Evolutionary conservation across 345 rosid genomes (phyloP), one percentile per base, ranked within the genome.

Genomic region (Populus simonii): DNA sequence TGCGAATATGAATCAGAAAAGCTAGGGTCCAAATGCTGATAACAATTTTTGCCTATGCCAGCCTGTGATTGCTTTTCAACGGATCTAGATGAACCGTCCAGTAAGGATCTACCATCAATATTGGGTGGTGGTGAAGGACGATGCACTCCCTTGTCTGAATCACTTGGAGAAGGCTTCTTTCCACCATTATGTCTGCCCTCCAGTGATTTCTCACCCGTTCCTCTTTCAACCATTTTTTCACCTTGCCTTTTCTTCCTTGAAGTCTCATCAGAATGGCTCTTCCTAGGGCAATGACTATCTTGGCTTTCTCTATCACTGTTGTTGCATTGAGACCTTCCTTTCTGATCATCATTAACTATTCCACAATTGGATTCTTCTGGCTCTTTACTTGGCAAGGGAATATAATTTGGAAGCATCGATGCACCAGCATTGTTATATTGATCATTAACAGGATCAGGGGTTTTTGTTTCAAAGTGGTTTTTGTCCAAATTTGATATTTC

Each of bases 211-310:
- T 75, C 81, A 45, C 77, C 80, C 7, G 43, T 47, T 69, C 81
- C 78, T 74, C 79, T 79, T 76, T 80, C 82, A 82, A 1, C 38
- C 62, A 73, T 83, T 81, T 83, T 72, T 18, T 73, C 71, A 38
- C 68, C 27, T 65, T 47, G 68, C 73, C 72, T 81, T 66, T 80
- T 77, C 70, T 81, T 85, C 75, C 77, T 77, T 13, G 79, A 31
- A 68, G 77, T 74, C 80, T 76, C 90, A 59, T 41, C 74, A 39
- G 81, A 70, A 76, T 61, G 86, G 65, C 51, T 87, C 76, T 76
- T 83, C 72, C 70, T 72, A 33, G 20, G 49, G 23, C 73, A 81
- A 63, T 29, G 76, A 79, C 69, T 76, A 76, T 76, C 83, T 59
- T 66, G 78, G 33, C 76, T 74, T 73, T 78, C 83, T 15, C 78